These are phyloP conservation scores for Fusarium pseudoanthophilum DNA, from an alignment of 2,329 filamentous ascomycete species.

Conservation along the genomic window DNA sequence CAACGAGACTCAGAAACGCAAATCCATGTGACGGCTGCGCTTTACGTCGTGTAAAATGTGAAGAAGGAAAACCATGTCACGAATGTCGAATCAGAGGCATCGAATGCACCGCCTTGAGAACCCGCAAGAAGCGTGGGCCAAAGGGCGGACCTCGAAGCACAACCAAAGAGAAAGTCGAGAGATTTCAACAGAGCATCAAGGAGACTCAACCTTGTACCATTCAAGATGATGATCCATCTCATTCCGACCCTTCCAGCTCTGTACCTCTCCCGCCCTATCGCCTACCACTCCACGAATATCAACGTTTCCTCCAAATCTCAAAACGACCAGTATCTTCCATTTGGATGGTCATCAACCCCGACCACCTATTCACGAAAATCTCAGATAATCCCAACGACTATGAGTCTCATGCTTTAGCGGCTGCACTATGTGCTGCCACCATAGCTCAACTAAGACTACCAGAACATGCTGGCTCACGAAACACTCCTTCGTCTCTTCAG, in stretches of 20 bases:
- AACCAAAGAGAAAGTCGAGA: conserved; percentile 28
- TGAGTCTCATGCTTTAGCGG: conserved; percentile 41
- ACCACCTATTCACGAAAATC: conserved; percentile 33
- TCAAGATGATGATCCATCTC: too few species aligned
- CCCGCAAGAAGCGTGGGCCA: conserved; percentile 30
- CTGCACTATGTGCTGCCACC: conserved; percentile 42
- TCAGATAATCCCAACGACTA: conserved; percentile 21
- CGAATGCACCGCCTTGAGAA: conserved; percentile 25
- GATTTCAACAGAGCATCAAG: conserved; percentile 29
- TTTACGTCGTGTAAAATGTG: conserved; percentile 30
- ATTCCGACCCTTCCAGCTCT: neutral
- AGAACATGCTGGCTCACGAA: conserved; percentile 32
- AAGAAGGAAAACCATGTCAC: conserved; percentile 29
- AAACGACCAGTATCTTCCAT: conserved; percentile 32
- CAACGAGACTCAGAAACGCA: conserved; percentile 27
- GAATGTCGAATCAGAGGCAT: conserved; percentile 32
- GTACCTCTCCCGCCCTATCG: conserved; percentile 16
- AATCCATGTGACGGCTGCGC: conserved; percentile 36
- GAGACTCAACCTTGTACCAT: neutral
- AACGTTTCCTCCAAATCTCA: conserved; percentile 35
- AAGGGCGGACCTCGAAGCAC: conserved; percentile 30
- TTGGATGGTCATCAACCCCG: conserved; percentile 41
- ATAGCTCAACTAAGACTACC: conserved; percentile 43
- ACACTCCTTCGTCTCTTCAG: conserved; percentile 27
- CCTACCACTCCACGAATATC: conserved; percentile 35